Base-by-base conservation (phyloP, 1,284 basidiomycete genomes). In the Marasmius sp. region DNA sequence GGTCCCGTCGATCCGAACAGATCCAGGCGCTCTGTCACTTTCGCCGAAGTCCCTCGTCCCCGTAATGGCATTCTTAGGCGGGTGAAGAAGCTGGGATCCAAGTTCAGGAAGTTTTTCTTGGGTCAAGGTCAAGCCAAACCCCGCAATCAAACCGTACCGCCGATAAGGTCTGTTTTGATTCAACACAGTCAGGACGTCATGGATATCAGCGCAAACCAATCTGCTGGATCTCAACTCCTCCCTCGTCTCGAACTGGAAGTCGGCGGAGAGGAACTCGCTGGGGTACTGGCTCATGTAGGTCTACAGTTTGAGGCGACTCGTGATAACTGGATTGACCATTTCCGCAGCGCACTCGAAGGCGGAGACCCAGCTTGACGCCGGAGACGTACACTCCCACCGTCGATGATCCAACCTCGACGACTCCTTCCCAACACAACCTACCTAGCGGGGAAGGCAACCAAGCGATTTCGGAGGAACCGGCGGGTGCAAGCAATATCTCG, bases 321-420 rank as follows among this genome's bases (percentile, higher is more conserved):
- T 2, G 18, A n/a, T 36, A 16, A 48, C 49, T 22, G 33, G 52
- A 45, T 51, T 18, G 14, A 50, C 27, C 36, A 18, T 48, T 18
- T 18, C 37, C 48, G 52, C 50, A 41, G 38, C 65, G 50, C 16
- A 14, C 56, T 37, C 52, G 55, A 50, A 69, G 56, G 57, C 58
- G 47, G 34, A 59, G 64, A 20, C 65, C 64, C 38, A 64, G 61
- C 38, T 54, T 66, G 20, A 61, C 62, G 7, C 43, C 65, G 4
- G 61, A 66, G 38, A 69, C 66, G 14, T 67, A 64, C 41, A 49
- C 58, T 11, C 60, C 65, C n/a, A 36, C 62, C 12, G 38, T 57
- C 12, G 20, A 43, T 51, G 14, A 16, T 11, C 11, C 52, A 5
- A 27, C 27, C 27, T 27, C 27, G 27, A 27, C 27, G 2, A 2